These are phyloP conservation scores for Elaeis guineensis DNA, from an alignment of 176 grass and related monocot species.

Conservation along the genomic window DNA sequence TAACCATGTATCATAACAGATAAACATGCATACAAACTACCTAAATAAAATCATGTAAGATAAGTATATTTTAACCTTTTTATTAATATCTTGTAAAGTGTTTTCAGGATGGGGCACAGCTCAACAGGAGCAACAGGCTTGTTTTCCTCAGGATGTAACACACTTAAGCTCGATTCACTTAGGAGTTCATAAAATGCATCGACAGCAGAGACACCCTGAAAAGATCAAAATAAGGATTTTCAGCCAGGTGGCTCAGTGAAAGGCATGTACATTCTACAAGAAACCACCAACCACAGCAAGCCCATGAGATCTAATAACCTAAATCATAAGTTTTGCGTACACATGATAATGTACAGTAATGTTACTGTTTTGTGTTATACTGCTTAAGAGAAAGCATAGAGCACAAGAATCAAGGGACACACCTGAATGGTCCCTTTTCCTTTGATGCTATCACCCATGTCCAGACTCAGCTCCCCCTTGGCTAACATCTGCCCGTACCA, in stretches of 20 bases:
- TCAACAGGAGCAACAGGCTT: slow-evolving; percentile 78
- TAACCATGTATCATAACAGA: background rate
- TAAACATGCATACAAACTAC: no score
- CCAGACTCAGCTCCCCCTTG: slow-evolving; percentile 80
- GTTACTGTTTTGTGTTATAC: background rate
- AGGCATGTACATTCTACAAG: no score
- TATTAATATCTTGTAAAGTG: slow-evolving; percentile 93
- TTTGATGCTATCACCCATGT: slow-evolving; percentile 98
- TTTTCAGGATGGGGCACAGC: slow-evolving; percentile 92
- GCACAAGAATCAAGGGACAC: slow-evolving; percentile 12
- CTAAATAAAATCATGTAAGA: no score
- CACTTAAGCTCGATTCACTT: slow-evolving; percentile 83
- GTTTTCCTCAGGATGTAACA: slow-evolving; percentile 89
- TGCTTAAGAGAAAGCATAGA: background rate
- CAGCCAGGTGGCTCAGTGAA: no score
- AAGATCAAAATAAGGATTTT: no score
- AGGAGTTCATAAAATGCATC: slow-evolving; percentile 95
- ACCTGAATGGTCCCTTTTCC: slow-evolving; percentile 99
- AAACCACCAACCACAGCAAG: no score
- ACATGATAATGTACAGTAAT: background rate
- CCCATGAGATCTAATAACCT: no score
- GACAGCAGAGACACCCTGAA: slow-evolving; percentile 94
- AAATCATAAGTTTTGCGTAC: no score
- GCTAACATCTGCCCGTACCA: slow-evolving; percentile 95
- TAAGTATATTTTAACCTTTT: slow-evolving; percentile 41